These are phyloP conservation scores for Pneumocystis jirovecii DNA, from an alignment of 1,139 yeast genomes.

Conservation along the genomic window DNA sequence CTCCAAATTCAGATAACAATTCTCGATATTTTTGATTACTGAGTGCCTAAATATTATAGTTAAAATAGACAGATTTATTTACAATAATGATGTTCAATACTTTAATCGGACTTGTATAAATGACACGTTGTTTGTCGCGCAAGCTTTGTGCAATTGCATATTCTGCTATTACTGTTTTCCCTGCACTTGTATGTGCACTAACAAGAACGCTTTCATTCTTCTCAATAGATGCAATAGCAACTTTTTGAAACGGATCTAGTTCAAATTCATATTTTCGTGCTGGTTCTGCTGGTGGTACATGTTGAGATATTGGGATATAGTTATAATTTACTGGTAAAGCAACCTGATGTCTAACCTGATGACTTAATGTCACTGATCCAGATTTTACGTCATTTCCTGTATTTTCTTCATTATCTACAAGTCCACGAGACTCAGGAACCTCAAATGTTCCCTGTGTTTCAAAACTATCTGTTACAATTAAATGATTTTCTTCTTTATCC, in stretches of 20 bases:
- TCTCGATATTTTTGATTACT: slow-evolving; percentile 95
- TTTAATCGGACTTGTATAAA: slow-evolving; percentile 93
- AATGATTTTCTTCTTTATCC: background rate
- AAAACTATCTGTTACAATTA: slow-evolving; percentile 17
- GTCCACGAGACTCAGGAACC: slow-evolving; percentile 8
- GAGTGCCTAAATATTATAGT: slow-evolving; percentile 23
- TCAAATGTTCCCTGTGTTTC: slow-evolving; percentile 15
- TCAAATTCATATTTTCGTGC: slow-evolving; percentile 86
- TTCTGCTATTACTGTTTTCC: slow-evolving; percentile 97
- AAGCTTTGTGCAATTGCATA: slow-evolving; percentile 94
- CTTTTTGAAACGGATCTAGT: slow-evolving; percentile 91
- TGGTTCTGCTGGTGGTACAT: slow-evolving; percentile 34
- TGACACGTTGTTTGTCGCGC: slow-evolving; percentile 81
- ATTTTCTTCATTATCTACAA: slow-evolving; percentile 16
- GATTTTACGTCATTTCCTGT: slow-evolving; percentile 24
- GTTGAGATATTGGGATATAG: slow-evolving; percentile 76
- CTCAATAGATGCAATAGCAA: slow-evolving; percentile 86
- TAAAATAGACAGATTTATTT: background rate
- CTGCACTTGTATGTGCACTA: slow-evolving; percentile 97
- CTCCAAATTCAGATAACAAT: slow-evolving; percentile 78
- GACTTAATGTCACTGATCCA: slow-evolving; percentile 57
- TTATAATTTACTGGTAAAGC: slow-evolving; percentile 88
- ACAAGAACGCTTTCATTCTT: slow-evolving; percentile 91
- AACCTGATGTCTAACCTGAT: slow-evolving; percentile 94
- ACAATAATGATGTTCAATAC: slow-evolving; percentile 29